Evolutionary conservation across 1,284 basidiomycete species (phyloP).

Genomic region (Pseudozyma sp.): DNA sequence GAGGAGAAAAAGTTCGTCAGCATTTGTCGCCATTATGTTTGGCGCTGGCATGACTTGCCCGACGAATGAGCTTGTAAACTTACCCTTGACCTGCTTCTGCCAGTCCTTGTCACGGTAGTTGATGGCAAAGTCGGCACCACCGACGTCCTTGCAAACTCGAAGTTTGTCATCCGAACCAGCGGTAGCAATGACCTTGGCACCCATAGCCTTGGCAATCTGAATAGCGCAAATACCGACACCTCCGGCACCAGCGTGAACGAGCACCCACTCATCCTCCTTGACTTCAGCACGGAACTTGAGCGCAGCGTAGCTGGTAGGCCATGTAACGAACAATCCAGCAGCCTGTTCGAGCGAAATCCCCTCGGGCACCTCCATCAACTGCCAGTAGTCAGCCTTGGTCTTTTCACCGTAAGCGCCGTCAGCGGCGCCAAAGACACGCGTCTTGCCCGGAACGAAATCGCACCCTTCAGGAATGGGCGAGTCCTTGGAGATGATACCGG

Average conservation of each 20-base stretch:
- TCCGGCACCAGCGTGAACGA: conserved; percentile 71
- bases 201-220: conserved; percentile 64
- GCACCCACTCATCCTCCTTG: conserved; percentile 56
- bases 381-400: conserved; percentile 67
- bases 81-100: conserved; percentile 60
- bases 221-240: conserved; percentile 83
- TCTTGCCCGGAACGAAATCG: conserved; percentile 82
- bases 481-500: conserved; percentile 79
- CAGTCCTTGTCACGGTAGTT: conserved; percentile 65
- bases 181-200: conserved; percentile 62
- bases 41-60: too few species aligned
- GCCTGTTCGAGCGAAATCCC: conserved; percentile 79
- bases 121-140: conserved; percentile 61
- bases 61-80: not conserved
- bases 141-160: conserved; percentile 53
- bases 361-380: conserved; percentile 75
- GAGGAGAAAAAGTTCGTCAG: not conserved
- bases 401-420: conserved; percentile 83
- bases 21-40: too few species aligned
- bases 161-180: conserved; percentile 61
- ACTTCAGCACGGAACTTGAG: conserved; percentile 56
- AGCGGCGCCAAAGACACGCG: conserved; percentile 86
- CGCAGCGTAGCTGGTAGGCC: conserved; percentile 64
- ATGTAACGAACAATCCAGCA: conserved; percentile 69
- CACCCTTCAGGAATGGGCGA: conserved; percentile 87